Evolutionary conservation across 768 basidiomycete genomes (phyloP).

Genomic region (Pholiota molesta): DNA sequence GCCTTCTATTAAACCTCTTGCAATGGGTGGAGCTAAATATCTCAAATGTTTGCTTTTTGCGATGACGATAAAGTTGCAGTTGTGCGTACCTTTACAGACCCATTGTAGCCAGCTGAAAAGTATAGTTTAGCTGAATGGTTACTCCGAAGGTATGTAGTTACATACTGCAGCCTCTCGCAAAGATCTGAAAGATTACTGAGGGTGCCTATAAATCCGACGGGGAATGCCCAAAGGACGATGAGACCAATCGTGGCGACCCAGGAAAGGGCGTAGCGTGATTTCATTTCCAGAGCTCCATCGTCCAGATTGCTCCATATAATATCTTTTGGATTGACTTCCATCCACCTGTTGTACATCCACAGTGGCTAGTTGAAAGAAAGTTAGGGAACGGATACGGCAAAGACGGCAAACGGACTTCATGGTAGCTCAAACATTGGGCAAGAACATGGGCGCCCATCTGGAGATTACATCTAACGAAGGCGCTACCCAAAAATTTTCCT

Average conservation of each 20-base stretch:
- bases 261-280: conserved; percentile 53
- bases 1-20: conserved; percentile 63
- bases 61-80: not conserved
- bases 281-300: conserved; percentile 54
- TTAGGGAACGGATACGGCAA: conserved; percentile 8
- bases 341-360: conserved; percentile 61
- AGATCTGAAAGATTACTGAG: conserved; percentile 62
- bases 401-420: conserved; percentile 36
- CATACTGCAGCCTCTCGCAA: conserved; percentile 47
- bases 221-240: conserved; percentile 67
- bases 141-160: conserved; percentile 8
- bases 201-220: conserved; percentile 66
- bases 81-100: conserved; percentile 45
- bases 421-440: conserved; percentile 59
- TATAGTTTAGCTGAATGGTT: not conserved
- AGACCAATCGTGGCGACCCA: conserved; percentile 61
- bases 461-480: conserved; percentile 69
- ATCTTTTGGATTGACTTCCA: conserved; percentile 56
- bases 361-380: conserved; percentile 40
- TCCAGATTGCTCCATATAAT: conserved; percentile 64
- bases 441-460: conserved; percentile 78
- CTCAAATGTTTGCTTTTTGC: not conserved
- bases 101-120: conserved; percentile 56
- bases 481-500: conserved; percentile 54
- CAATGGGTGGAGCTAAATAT: conserved; percentile 34